Evolutionary conservation across 768 basidiomycete genomes (phyloP), one percentile per base, ranked within the genome.

Genomic region (Boletellus sp.): DNA sequence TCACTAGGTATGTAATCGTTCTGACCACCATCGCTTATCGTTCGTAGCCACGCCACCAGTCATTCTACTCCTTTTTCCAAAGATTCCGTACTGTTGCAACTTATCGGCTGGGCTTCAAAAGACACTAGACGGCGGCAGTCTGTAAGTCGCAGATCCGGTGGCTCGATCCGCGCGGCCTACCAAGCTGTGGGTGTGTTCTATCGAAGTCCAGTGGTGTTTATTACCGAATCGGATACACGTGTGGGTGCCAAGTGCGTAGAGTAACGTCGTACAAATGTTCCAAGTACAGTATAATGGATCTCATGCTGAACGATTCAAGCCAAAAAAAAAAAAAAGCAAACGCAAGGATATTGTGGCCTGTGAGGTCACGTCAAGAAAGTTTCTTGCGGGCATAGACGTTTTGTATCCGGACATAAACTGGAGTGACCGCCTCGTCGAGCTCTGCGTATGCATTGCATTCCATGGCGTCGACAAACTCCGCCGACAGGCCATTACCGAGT

Each of bases 401-500:
- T 63, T 83, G 78, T 44, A 86, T 56, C 50, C 75, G 74, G 48
- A 83, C 76, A 54, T 76, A 85, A 47, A 78, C 68, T 4, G 74
- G 74, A 10, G 68, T 67, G 16, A 66, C 56, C 5, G 76, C 74
- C 15, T 77, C 75, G 13, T 68, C 63, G 35, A 87, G 60, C 57
- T 90, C 88, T 31, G 59, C 38, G n/a, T 61, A 63, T 12, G 81
- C 77, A 20, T 79, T 76, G 6, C 48, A 47, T 63, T 87, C 75
- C 16, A 90, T 65, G 28, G 76, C 69, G 49, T 81, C 70, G 19
- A 88, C 74, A 15, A 81, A 60, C 8, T 70, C 65, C 59, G 77
- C 75, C 3, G 80, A 64, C 24, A 88, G 58, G 4, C 85, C 88
- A 57, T 72, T 77, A 12, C 81, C 78, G 6, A 90, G 74, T 3